Percentiles rank a stretch among this genome's conserved stretches.
phyloP scores from a whole-genome alignment of 257 asterid genomes.

The Solanum etuberosum region DNA sequence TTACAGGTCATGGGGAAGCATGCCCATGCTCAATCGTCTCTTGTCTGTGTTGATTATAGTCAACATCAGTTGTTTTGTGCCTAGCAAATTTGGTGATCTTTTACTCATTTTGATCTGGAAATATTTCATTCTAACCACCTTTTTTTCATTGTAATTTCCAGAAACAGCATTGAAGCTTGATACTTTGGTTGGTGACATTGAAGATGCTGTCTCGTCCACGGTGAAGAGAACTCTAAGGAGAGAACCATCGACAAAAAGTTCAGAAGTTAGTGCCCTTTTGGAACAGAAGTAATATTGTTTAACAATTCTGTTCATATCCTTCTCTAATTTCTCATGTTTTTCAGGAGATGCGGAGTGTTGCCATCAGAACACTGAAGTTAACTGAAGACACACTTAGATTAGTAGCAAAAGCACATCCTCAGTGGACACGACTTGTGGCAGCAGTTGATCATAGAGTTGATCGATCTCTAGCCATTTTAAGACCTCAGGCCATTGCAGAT shows the following conservation, averaged over 20 bases:
- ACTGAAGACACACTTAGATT: conserved; percentile 62
- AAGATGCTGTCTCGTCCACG: conserved; percentile 79
- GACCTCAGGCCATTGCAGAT: conserved; percentile 97
- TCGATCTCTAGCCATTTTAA: conserved; percentile 81
- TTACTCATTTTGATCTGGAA: conserved; percentile 4
- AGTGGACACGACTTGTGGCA: conserved; percentile 72
- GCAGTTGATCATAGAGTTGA: conserved; percentile 97
- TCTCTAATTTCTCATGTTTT: conserved; percentile 3
- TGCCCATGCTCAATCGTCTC: not conserved
- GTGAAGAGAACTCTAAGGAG: conserved; percentile 53
- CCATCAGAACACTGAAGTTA: conserved; percentile 48
- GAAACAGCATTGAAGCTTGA: conserved; percentile 86
- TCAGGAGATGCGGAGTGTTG: conserved; percentile 61
- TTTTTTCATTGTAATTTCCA: conserved; percentile 25
- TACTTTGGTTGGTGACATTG: conserved; percentile 81
- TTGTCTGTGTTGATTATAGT: not conserved
- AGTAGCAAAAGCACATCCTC: conserved; percentile 62
- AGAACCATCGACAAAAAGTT: conserved; percentile 35
- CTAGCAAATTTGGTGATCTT: not conserved
- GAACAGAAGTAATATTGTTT: not conserved
- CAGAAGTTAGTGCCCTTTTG: conserved; percentile 49
- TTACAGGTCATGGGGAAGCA: not conserved
- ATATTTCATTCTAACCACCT: not conserved
- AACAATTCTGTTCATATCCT: not conserved
- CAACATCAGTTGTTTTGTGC: not conserved